Evolutionary conservation across 768 basidiomycete species (phyloP), one percentile per base, ranked within the genome.

Genomic region (Suillus ampliporus): DNA sequence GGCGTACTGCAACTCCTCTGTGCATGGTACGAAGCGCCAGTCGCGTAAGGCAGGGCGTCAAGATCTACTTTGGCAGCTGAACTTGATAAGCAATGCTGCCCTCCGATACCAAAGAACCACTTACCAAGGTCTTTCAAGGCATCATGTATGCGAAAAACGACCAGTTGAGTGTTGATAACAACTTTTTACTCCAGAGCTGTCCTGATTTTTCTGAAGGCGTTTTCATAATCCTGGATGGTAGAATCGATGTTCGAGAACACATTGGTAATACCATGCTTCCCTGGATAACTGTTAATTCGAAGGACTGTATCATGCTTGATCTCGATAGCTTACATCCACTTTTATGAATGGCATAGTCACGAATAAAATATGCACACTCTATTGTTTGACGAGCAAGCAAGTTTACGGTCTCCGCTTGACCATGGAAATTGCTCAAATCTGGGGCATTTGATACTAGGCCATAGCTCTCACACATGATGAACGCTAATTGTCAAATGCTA

Each of bases 311-410:
- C 5, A 14, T 47, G 13, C 23, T 47, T 26, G 23, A 23, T 47
- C 13, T 47, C 46, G 1, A 23, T 14, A 9, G 63, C 68, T 13
- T 58, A 72, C 71, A 35, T 48, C 69, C 66, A 35, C 56, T 69
- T 51, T 69, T 68, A 34, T 61, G 68, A 47, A 57, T 64, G 35
- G 70, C 68, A 61, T 74, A 75, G 31, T 66, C 69, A 9, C 61
- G 61, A 23, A 74, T 72, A 44, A 74, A 73, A 56, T 71, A 71
- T 1, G 63, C 71, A 43, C 72, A 74, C 38, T 74, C 73, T 5
- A 64, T 64, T 0, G 69, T 71, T 62, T 74, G 72, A 34, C 62
- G 54, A 13, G 64, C 50, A 43, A 74, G 53, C 4, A 34, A 17
- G 4, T 15, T 35, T 14, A 64, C 28, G 61, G 61, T 53, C 40